Evolutionary conservation across 805 yeast species (phyloP), one percentile per base, ranked within the genome.

Genomic region (Barnettozyma sp.): DNA sequence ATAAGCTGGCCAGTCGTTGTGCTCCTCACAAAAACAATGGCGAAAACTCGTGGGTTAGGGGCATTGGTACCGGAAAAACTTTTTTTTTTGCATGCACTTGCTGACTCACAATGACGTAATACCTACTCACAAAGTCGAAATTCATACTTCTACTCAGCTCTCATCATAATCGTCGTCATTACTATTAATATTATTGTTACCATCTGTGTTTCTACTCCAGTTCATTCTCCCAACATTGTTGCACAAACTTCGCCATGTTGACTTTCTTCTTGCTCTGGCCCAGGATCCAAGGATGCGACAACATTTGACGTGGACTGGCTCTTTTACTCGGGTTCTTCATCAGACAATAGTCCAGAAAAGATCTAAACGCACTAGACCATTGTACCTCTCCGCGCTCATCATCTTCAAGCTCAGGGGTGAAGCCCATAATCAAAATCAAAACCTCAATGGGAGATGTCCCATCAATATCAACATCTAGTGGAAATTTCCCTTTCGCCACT

Each of bases 261-360:
- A 90, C 94, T 34, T 62, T 67, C 54, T 78, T 76, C 44, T 63
- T 69, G 61, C 73, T 73, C 62, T 84, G 95, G 2, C 87, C 85
- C 13, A 73, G 60, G 37, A 86, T 67, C 98, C 98, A 92, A 3
- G 97, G 97, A 63, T 92, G 98, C 35, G 66, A 70, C 31, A 92
- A 67, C 90, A 92, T 83, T 55, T 92, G 96, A 48, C 92, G 69
- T 7, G 98, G 98, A 33, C 88, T 76, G 9, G 97, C 96, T 38
- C 98, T 66, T 43, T 79, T 79, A 21, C 66, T 70, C 27, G 85
- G 76, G 42, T 85, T 84, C 50, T 87, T 90, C 43, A 74, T 84
- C 40, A 92, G 63, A 51, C 95, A 85, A 49, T 80, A 82, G 34
- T 73, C 73, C 27, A 92, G 68, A 47, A 92, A 92, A 40, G 80